Base-by-base conservation (phyloP, 2,329 filamentous ascomycete genomes). In the Penicillium brevicompactum region DNA sequence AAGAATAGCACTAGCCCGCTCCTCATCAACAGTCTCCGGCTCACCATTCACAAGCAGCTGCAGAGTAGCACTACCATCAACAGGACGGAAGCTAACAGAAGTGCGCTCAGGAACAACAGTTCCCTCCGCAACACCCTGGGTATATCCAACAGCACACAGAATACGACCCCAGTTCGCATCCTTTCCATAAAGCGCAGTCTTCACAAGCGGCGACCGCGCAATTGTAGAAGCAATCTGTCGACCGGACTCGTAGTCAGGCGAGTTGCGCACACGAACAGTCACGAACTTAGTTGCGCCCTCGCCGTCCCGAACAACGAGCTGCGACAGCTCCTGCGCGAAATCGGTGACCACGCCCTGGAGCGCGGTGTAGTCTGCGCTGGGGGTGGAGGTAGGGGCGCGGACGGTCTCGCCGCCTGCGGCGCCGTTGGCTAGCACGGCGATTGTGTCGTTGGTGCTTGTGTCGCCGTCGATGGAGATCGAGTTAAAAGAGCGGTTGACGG, bases 161-260 rank as follows among this genome's bases (percentile, higher is more conserved):
- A 99, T 96, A 51, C 94, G 91, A 32, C 94, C 94, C 94, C 94
- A 99, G 80, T 99, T 99, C 16, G 94, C 94, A 72, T 99, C 94
- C 73, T 92, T 91, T 62, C 94, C 94, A 75, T 99, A 99, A 40
- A 99, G 81, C 0, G 94, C 94, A 0, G 94, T 99, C 82, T 99
- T 99, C 66, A 99, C 94, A 11, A 99, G 85, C 8, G 94, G 91
- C 0, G 92, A 96, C 48, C 88, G 86, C 14, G 94, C 92, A 70
- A 99, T 97, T 45, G 90, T 88, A 59, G 88, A 89, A 10, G 92
- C 94, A 58, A 97, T 87, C 69, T 87, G 84, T 53, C 90, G 86
- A 1, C 91, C 92, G 45, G 86, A 88, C 46, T 81, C 78, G 68
- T 90, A 86, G 45, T 84, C 83, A 1, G 84, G 80, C 3, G 89